Evolutionary conservation across 306 rosid species (phyloP), one percentile per base, ranked within the genome.

Genomic region (Ziziphus jujuba): DNA sequence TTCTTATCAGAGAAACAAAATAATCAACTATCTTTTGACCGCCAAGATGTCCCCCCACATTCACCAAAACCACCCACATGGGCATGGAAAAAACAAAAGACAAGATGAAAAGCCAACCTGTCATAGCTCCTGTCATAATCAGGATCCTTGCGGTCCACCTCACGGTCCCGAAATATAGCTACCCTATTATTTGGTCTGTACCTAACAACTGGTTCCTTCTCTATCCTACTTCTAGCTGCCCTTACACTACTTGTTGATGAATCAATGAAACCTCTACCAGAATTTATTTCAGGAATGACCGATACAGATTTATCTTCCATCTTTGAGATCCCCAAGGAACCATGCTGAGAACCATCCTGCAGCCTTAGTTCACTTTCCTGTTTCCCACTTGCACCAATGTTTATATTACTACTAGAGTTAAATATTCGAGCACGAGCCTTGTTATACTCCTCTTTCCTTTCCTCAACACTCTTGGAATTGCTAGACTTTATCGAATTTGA

Each of bases 361-460:
- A 34, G 80, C 72, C 87, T 90, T 22, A 80, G 73, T 38, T 87
- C 96, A 73, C 73, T 68, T 36, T 86, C 98, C 66, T 77, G 81
- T 81, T 71, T 92, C 81, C 81, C 91, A 78, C 67, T 74, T 28
- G 73, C 63, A 70, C 67, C 70, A 75, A 76, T 61, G 58, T 82
- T 59, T 65, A 72, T 66, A 72, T 24, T 69, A 69, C 15, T 77
- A 62, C 85, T 80, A 0, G 90, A 90, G 73, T 80, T 91, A 74
- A 93, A 93, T 69, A 93, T 93, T 76, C 99, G 87, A 20, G 97
- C 99, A 56, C 99, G 99, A 33, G 99, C 99, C 76, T 80, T 90
- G 51, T 86, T 90, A 75, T 93, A 93, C 77, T 93, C 99, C 78
- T 93, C 99, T 79, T 93, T 93, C 77, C 99, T 87, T 76, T 93